Evolutionary conservation across 2,329 filamentous ascomycete genomes (phyloP), one percentile per base, ranked within the genome.

Genomic region (Pseudonectria foliicola): DNA sequence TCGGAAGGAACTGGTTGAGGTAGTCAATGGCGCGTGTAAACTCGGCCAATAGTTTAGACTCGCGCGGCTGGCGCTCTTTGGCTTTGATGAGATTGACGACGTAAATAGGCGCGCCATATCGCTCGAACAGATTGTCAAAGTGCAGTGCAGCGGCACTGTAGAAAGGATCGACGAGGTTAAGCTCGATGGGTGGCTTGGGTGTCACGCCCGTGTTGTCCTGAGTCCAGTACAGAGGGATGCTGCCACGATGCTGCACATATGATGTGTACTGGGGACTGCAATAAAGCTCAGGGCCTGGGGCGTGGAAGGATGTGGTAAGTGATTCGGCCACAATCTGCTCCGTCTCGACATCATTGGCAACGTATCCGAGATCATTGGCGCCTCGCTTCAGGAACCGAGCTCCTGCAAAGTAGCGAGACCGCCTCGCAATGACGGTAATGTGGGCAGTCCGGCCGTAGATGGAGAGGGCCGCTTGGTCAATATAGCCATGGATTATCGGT

Each of bases 301-400:
- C 83, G 63, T 98, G 92, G 49, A 98, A 95, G 0, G 92, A 95
- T 1, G 92, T 98, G 1, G 88, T 95, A 33, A 90, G 68, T 50
- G 88, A 86, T 56, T 98, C 92, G 1, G 89, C 92, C 5, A 98
- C 89, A 40, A 98, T 95, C 58, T 98, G 92, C 61, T 98, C 92
- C 1, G 92, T 96, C 62, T 98, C 93, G 15, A 98, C 92, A 60
- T 98, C 93, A 55, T 98, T 98, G 34, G 92, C 93, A 35, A 98
- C 92, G 56, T 94, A 94, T 11, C 92, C 90, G 37, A 89, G 59
- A 57, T 98, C 92, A 53, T 98, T 98, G 31, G 88, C 85, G 23
- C 92, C 92, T 38, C 92, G 80, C 61, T 98, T 98, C 34, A 98
- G 64, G 48, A 95, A 98, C 4, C 92, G 75, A 25, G 92, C 92